Percentiles rank a stretch among this genome's conserved stretches.
These are phyloP conservation scores for Metarhizium anisopliae DNA, from an alignment of 2,329 filamentous ascomycete species.

Conservation along the genomic window DNA sequence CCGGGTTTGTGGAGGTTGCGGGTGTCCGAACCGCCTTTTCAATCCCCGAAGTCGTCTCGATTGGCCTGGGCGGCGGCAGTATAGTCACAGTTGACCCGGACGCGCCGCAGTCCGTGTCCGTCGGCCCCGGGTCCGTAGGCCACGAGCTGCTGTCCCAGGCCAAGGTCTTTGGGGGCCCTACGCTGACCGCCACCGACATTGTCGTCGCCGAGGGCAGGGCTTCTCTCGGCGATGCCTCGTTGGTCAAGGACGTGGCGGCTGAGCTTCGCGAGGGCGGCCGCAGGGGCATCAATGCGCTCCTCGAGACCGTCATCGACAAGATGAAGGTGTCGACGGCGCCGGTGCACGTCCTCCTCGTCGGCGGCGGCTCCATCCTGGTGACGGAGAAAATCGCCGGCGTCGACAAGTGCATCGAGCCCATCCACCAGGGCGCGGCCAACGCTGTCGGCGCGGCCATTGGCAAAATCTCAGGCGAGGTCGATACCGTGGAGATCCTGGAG, in stretches of 20 bases:
- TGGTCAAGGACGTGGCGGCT: conserved; percentile 17
- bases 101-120: conserved; percentile 23
- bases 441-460: conserved; percentile 52
- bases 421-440: conserved; percentile 47
- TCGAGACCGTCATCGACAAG: conserved; percentile 43
- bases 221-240: conserved; percentile 19
- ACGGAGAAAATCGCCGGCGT: conserved; percentile 39
- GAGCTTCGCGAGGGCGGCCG: conserved; percentile 13
- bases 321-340: conserved; percentile 47
- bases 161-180: conserved; percentile 42
- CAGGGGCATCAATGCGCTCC: conserved; percentile 31
- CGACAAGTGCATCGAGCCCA: conserved; percentile 38
- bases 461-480: conserved; percentile 42
- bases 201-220: conserved; percentile 28
- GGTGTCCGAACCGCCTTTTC: conserved; percentile 52
- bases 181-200: conserved; percentile 45
- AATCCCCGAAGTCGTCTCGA: conserved; percentile 45
- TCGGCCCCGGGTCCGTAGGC: conserved; percentile 51
- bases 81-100: conserved; percentile 18
- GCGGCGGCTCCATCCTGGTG: conserved; percentile 46
- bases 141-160: conserved; percentile 38
- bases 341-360: conserved; percentile 45
- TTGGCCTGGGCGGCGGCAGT: conserved; percentile 47
- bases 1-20: conserved; percentile 47
- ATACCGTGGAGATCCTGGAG: conserved; percentile 39